A percentile compares a stretch with the other conserved stretches of the same genome.
Conservation (phyloP, 176 grass and related monocot genomes). For the sorghum (Sorghum bicolor) region DNA sequence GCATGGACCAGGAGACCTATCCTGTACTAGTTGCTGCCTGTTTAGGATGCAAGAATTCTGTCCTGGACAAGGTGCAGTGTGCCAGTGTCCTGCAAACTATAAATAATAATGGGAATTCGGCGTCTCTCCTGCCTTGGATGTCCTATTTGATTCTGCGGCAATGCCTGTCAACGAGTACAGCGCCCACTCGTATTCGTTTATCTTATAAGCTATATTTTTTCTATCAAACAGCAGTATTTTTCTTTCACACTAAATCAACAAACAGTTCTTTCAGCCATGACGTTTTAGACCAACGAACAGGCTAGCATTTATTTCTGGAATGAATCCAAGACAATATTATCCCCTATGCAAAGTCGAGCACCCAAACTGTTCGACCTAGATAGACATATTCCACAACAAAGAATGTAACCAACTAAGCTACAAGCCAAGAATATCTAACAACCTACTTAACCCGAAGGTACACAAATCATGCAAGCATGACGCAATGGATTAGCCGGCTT, state of each 20-base stretch:
- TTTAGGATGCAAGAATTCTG: too few species aligned
- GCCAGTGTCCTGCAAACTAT: background rate
- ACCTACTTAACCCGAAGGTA: background rate
- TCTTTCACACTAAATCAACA: too few species aligned
- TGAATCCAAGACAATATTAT: background rate
- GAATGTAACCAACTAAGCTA: background rate
- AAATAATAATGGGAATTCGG: background rate
- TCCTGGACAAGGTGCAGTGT: background rate
- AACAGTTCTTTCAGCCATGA: too few species aligned
- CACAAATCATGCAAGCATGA: background rate
- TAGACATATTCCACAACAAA: background rate
- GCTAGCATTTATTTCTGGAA: background rate
- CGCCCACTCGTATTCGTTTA: too few species aligned
- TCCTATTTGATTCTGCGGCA: background rate
- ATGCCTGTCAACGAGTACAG: too few species aligned
- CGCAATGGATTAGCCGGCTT: too few species aligned
- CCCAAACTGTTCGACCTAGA: background rate
- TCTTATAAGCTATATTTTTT: too few species aligned
- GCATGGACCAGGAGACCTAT: background rate
- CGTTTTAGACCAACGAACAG: too few species aligned
- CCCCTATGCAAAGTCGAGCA: background rate
- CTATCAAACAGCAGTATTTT: too few species aligned
- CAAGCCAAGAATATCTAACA: background rate
- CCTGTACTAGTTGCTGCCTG: background rate
- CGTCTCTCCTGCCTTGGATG: background rate